Percentiles rank a stretch among this genome's conserved stretches.
phyloP scores from a whole-genome alignment of 2,329 filamentous ascomycete genomes.

The Exophiala bonariae region DNA sequence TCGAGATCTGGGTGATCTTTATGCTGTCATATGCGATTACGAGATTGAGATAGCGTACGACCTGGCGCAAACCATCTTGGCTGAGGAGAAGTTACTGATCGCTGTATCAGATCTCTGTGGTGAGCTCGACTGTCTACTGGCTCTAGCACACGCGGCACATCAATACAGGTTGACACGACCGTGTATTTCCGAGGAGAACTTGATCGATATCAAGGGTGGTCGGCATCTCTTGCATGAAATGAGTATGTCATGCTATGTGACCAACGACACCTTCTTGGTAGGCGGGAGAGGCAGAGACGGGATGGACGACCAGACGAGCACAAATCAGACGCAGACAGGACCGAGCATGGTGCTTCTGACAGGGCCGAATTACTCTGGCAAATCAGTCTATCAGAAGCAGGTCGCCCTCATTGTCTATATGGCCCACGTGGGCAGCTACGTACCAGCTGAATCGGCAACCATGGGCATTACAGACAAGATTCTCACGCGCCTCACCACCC shows the following conservation, averaged over 20 bases:
- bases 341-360: constrained; percentile 79
- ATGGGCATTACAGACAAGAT: constrained; percentile 94
- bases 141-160: constrained; percentile 73
- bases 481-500: constrained; percentile 77
- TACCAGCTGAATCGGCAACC: constrained; percentile 73
- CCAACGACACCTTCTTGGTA: constrained; percentile 73
- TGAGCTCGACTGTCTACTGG: constrained; percentile 79
- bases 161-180: constrained; percentile 73
- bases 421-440: constrained; percentile 88
- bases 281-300: constrained; percentile 52
- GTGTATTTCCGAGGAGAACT: constrained; percentile 66
- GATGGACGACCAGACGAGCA: neutral
- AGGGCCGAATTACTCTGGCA: constrained; percentile 94
- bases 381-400: constrained; percentile 94
- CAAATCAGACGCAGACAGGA: constrained; percentile 8
- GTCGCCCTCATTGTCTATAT: constrained; percentile 87
- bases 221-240: constrained; percentile 84
- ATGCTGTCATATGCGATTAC: constrained; percentile 78
- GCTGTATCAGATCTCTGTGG: constrained; percentile 77
- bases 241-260: constrained; percentile 74
- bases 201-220: constrained; percentile 73
- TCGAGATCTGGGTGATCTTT: constrained; percentile 77
- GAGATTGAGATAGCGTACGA: constrained; percentile 87
- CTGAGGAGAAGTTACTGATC: constrained; percentile 66
- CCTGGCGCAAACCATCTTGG: constrained; percentile 69